Conservation (phyloP, 192 early-diverging fungal species). For the Dissophora globulifera region DNA sequence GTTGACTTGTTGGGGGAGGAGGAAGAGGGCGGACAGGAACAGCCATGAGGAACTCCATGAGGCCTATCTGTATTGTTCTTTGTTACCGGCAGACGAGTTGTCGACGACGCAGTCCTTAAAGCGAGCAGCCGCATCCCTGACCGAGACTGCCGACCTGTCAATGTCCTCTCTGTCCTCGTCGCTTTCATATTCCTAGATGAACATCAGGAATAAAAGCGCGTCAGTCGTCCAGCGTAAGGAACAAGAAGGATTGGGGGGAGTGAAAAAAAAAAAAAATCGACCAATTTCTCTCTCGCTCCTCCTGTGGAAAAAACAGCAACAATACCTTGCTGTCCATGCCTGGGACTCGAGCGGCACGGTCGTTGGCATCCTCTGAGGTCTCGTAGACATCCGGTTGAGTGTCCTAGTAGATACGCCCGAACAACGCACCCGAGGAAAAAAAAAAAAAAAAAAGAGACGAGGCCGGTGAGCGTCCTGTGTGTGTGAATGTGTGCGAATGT, state of each 20-base stretch:
- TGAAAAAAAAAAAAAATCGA: background rate
- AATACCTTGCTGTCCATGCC: constrained; percentile 43
- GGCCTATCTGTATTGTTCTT: no score
- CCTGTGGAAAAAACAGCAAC: background rate
- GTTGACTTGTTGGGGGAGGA: background rate
- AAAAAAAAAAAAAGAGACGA: background rate
- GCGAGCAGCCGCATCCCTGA: constrained; percentile 63
- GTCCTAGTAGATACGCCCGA: no score
- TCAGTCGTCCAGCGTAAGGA: no score
- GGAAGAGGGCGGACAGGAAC: no score
- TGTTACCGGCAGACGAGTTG: constrained; percentile 62
- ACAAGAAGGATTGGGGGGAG: no score
- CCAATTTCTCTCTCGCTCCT: background rate
- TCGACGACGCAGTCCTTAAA: constrained; percentile 68
- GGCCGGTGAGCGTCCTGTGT: no score
- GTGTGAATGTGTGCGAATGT: no score
- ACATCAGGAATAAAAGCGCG: no score
- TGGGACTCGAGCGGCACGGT: constrained; percentile 16
- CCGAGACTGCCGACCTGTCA: constrained; percentile 61
- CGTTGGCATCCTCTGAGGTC: constrained; percentile 68
- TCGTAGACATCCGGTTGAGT: constrained; percentile 90
- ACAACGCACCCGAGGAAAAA: no score
- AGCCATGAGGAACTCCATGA: no score
- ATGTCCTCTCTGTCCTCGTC: constrained; percentile 74
- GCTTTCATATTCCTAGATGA: constrained; percentile 39